Base-by-base conservation (phyloP, 495 filamentous ascomycete species). In the Staphylotrichum longicolle region DNA sequence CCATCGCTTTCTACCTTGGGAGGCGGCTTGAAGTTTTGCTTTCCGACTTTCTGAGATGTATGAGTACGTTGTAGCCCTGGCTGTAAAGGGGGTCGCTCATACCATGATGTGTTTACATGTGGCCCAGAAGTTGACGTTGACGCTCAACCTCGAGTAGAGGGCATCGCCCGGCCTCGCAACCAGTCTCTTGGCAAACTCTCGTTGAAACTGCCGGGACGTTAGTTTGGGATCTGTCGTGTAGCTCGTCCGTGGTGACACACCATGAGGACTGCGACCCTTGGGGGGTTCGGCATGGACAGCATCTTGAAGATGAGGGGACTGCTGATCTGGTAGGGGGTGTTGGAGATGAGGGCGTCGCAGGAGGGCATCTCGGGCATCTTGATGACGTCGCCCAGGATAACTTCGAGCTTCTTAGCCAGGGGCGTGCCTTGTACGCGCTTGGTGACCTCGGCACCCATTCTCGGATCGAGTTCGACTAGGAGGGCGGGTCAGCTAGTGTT, bases 381-480 rank as follows among this genome's bases (percentile, higher is more conserved):
- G 71, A 96, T 93, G 55, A 96, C 92, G 73, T 98, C 93, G 11
- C 93, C 94, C 2, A 98, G 79, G 44, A 96, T 78, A 33, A 97
- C 85, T 53, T 96, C 90, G 45, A 97, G 75, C 64, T 86, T 81
- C 69, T 91, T 93, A 66, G 88, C 86, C 60, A 86, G 80, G 4
- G 92, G 89, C 45, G 85, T 93, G 15, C 88, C 91, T 72, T 96
- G 91, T 34, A 97, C 91, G 61, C 92, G 88, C 71, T 97, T 97
- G 48, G 93, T 96, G 64, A 96, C 84, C 74, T 98, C 94, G 34
- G 93, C 93, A 5, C 93, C 93, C 94, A 97, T 98, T 68, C 93
- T 83, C 48, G 93, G 93, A 74, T 97, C 93, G 76, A 96, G 83
- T 78, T 98, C 93, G 39, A 96, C 91, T 72, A 42, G 41, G 20